Evolutionary conservation across 2,329 filamentous ascomycete species (phyloP).

Genomic region (Hymenotorrendiella dingleyae): DNA sequence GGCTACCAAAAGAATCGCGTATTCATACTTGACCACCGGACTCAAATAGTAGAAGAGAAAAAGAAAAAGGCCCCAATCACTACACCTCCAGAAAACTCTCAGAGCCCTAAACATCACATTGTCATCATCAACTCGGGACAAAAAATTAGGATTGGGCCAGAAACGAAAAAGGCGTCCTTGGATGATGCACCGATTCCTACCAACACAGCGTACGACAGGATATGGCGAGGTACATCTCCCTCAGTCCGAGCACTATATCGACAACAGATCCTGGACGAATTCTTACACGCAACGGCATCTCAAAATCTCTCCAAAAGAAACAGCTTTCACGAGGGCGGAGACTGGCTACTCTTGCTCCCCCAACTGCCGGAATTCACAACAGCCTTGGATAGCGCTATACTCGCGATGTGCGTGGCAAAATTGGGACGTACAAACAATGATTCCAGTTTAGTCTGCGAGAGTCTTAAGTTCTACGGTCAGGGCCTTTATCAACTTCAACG

Average conservation of each 20-base stretch:
- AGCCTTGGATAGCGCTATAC: conserved; percentile 28
- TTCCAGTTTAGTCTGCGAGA: conserved; percentile 25
- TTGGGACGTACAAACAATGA: conserved; percentile 27
- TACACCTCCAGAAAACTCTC: background rate
- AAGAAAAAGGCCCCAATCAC: conserved; percentile 1
- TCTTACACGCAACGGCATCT: conserved; percentile 12
- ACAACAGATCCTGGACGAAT: conserved; percentile 27
- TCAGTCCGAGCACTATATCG: conserved; percentile 17
- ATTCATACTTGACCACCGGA: conserved; percentile 15
- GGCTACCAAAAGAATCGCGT: conserved; percentile 17
- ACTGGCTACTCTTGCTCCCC: conserved; percentile 28
- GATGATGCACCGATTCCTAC: conserved; percentile 6
- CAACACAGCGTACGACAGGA: conserved; percentile 6
- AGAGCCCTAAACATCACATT: background rate
- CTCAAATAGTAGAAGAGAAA: background rate
- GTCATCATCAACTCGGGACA: background rate
- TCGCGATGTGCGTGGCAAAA: conserved; percentile 27
- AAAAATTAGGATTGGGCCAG: background rate
- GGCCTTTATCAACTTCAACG: conserved; percentile 33
- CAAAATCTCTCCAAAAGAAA: background rate
- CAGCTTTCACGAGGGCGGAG: background rate
- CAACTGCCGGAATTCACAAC: conserved; percentile 20
- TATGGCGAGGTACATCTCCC: conserved; percentile 8
- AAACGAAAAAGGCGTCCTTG: background rate
- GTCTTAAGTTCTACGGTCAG: conserved; percentile 31